These are phyloP conservation scores for Euphrasia confusa DNA, from an alignment of 257 asterid species.

Conservation along the genomic window DNA sequence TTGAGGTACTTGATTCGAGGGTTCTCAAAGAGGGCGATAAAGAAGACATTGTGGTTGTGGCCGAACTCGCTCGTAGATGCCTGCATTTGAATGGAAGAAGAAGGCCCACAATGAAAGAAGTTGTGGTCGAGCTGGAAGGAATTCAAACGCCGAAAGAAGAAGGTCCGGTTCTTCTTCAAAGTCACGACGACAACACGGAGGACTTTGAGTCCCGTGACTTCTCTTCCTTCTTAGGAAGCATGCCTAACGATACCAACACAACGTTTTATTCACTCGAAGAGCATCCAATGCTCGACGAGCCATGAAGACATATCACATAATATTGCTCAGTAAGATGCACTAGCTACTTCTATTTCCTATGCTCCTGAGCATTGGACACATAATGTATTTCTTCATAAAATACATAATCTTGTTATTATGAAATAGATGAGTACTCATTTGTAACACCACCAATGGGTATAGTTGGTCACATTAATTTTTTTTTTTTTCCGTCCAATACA, in stretches of 20 bases:
- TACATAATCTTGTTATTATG: no score
- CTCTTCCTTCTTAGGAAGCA: slow-evolving; percentile 13
- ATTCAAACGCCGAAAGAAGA: slow-evolving; percentile 14
- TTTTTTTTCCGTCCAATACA: no score
- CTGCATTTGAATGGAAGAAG: background rate
- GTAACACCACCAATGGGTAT: no score
- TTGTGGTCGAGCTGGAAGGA: slow-evolving; percentile 3
- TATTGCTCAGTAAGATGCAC: background rate
- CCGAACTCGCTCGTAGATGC: background rate
- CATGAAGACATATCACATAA: background rate
- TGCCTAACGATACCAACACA: slow-evolving; percentile 12
- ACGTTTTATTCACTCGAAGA: background rate
- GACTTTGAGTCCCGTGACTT: slow-evolving; percentile 6
- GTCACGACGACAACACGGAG: background rate
- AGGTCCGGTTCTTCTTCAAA: background rate
- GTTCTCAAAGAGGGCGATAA: background rate
- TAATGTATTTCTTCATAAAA: no score
- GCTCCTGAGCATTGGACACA: no score
- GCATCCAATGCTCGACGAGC: background rate
- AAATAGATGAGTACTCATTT: no score
- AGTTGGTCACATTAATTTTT: no score
- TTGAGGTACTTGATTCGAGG: slow-evolving; percentile 34
- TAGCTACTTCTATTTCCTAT: no score
- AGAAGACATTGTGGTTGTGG: background rate
- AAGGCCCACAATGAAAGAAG: slow-evolving; percentile 5